phyloP scores from a whole-genome alignment of 352 stramenopile genomes.

The Phytopythium boreale region DNA sequence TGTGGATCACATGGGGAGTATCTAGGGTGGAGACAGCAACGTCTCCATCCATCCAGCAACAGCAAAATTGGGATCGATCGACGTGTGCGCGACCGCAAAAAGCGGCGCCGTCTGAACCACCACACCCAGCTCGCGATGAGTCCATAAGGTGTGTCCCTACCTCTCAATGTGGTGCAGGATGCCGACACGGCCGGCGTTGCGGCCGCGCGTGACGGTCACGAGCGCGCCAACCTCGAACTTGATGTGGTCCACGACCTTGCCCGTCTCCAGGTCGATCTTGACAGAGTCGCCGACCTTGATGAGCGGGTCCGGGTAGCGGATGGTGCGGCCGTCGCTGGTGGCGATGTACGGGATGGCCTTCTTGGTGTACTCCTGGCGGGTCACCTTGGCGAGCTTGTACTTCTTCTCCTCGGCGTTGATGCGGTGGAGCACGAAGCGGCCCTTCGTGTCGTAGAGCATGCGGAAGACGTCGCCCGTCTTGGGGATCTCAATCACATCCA shows the following conservation, averaged over 20 bases:
- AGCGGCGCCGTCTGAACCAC: slow-evolving; percentile 26
- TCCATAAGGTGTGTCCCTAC: slow-evolving; percentile 89
- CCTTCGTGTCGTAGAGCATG: slow-evolving; percentile 98
- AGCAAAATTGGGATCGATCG: slow-evolving; percentile 3
- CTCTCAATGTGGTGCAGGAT: slow-evolving; percentile 96
- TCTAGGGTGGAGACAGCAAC: not conserved
- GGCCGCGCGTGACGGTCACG: slow-evolving; percentile 96
- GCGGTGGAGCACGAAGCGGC: slow-evolving; percentile 97
- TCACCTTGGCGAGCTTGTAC: slow-evolving; percentile 99
- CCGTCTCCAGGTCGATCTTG: slow-evolving; percentile 98
- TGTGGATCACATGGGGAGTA: no score
- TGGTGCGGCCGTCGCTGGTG: slow-evolving; percentile 98
- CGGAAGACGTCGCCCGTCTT: slow-evolving; percentile 98
- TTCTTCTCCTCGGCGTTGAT: slow-evolving; percentile 96
- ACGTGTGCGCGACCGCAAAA: not conserved
- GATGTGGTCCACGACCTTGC: slow-evolving; percentile 97
- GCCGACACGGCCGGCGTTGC: slow-evolving; percentile 97
- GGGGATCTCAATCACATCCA: slow-evolving; percentile 98
- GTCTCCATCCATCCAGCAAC: not conserved
- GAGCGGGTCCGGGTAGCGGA: slow-evolving; percentile 98
- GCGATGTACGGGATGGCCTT: slow-evolving; percentile 98
- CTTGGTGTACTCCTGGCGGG: slow-evolving; percentile 92
- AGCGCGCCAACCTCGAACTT: slow-evolving; percentile 99
- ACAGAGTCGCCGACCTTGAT: slow-evolving; percentile 99
- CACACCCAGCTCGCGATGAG: slow-evolving; percentile 89